Conservation (phyloP, 2,329 filamentous ascomycete species). For the Aureobasidium zeae region DNA sequence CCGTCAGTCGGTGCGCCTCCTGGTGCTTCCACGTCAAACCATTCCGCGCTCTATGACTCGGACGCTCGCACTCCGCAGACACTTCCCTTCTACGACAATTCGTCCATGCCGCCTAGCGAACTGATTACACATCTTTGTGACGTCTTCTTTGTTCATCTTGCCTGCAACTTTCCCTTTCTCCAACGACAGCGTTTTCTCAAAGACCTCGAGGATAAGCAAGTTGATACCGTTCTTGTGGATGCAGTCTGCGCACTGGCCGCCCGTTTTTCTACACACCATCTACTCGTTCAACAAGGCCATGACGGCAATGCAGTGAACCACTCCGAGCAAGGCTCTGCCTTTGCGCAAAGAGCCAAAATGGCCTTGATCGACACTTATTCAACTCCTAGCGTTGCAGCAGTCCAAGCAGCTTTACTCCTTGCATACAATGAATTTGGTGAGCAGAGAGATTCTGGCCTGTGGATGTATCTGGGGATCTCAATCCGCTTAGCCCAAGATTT, state of each 20-base stretch:
- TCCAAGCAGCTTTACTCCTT: conserved; percentile 73
- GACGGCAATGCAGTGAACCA: conserved; percentile 34
- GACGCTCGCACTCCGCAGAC: conserved; percentile 33
- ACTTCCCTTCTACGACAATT: conserved; percentile 67
- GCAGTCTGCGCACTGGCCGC: conserved; percentile 75
- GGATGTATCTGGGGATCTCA: conserved; percentile 86
- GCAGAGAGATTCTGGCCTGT: conserved; percentile 78
- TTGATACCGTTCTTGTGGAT: conserved; percentile 78
- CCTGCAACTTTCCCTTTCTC: conserved; percentile 79
- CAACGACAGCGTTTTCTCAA: conserved; percentile 61
- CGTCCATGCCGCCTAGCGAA: conserved; percentile 59
- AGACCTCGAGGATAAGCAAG: conserved; percentile 69
- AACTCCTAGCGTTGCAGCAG: conserved; percentile 71
- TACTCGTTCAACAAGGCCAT: conserved; percentile 44
- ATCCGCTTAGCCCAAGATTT: conserved; percentile 76
- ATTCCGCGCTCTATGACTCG: conserved; percentile 22
- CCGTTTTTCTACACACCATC: conserved; percentile 59
- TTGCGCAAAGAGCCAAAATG: conserved; percentile 73
- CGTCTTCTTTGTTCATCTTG: conserved; percentile 71
- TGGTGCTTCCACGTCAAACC: conserved; percentile 17
- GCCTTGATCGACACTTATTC: conserved; percentile 74
- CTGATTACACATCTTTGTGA: conserved; percentile 69
- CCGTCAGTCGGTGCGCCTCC: conserved; percentile 6
- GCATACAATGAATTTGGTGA: conserved; percentile 86
- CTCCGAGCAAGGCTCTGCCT: conserved; percentile 65